Evolutionary conservation across 2,329 filamentous ascomycete species (phyloP), one percentile per base, ranked within the genome.

Genomic region (Trichophyton mentagrophytes): DNA sequence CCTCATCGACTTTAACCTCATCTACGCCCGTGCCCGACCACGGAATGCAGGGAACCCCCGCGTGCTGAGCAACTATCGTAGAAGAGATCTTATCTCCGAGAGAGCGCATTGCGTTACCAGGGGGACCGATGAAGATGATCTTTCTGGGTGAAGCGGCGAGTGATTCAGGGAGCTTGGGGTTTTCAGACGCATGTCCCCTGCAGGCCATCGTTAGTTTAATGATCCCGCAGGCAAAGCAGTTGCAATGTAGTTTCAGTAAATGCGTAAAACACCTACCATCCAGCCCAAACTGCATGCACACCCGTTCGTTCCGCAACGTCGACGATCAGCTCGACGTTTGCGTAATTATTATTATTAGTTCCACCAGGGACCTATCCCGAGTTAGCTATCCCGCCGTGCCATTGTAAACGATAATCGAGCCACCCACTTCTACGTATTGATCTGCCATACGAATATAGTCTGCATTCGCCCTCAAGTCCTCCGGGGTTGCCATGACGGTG

Each of bases 321-420:
- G 67, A 99, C 93, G 76, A 99, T 99, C 73, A 99, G 82, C 79
- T 99, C 93, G 63, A 99, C 93, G 74, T 99, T 99, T 78, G 93
- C 93, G 77, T 99, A 99, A 78, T 99, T 99, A 86, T 99, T 96
- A 83, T 99, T 99, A 80, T 99, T 99, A 64, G 93, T 99, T 72
- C 93, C 93, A 71, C 93, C 93, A 38, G 93, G 93, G 64, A 99
- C 92, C 80, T 82, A 69, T 47, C 46, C 7, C 7, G 20, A 47
- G 8, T 13, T 47, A 47, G 20, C 15, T 30, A 65, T 60, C 27
- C 27, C 55, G 58, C 17, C 8, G 27, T 46, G 25, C 42, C 27
- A 44, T 33, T 44, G 17, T 42, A 38, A 30, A 38, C 1, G 33
- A 38, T 9, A 58, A 57, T 55, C 1, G 11, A n/a, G 17, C n/a